Base-by-base conservation (phyloP, 164 flowering plant genomes). In the Santalum album region DNA sequence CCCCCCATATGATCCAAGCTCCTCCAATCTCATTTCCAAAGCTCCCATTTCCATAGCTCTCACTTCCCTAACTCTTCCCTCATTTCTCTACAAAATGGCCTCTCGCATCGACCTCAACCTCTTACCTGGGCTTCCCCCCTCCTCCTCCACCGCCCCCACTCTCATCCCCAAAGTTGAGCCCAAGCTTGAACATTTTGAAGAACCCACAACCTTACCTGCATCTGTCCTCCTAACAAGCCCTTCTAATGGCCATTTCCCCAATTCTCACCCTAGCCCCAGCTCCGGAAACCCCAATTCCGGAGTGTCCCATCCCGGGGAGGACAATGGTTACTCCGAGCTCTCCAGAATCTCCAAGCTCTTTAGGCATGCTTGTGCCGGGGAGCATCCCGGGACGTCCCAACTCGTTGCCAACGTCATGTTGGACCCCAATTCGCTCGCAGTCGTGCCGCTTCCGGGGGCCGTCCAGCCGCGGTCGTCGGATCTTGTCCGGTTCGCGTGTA, bases 401-500 rank as follows among this genome's bases (percentile, higher is more conserved):
- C n/a, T n/a, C n/a, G n/a, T n/a, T n/a, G n/a, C n/a, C n/a, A n/a
- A n/a, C n/a, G n/a, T n/a, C n/a, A n/a, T 43, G 19, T 11, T 48
- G 35, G 65, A 64, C 42, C 65, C 79, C 3, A 60, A 71, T 55
- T 44, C 78, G 2, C 60, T 61, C 15, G 80, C 87, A 0, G 72
- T 82, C 44, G 86, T 82, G 1, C 71, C 83, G 3, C 69, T 72
- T 0, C 62, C 57, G 21, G 51, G 48, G n/a, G 69, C 44, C n/a
- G 36, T 19, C 50, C 19, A 27, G 42, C 53, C 26, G 27, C 71
- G 95, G 26, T 79, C 89, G 1, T 18, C 63, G 7, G 91, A 89
- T 70, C 77, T 89, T 50, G 91, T 84, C 6, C 66, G 96, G 57
- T 82, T 81, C 35, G 55, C 83, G 3, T 60, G 69, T 57, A 61